Conservation (phyloP, 169 alveolate genomes). For the Cystoisospora suis region DNA sequence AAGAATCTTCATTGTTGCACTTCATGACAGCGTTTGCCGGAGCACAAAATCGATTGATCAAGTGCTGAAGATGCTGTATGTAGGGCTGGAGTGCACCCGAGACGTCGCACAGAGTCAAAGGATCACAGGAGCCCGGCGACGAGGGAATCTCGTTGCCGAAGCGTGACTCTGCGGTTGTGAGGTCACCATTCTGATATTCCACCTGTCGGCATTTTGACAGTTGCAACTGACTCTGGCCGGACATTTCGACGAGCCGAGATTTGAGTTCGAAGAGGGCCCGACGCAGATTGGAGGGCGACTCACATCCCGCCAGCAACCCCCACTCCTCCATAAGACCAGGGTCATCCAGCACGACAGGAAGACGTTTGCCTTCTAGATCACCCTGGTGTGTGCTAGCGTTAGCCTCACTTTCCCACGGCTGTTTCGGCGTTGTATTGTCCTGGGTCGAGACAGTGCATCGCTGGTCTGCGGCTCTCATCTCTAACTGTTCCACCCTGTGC, state of each 20-base stretch:
- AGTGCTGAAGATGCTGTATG: background rate
- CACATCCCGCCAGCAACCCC: background rate
- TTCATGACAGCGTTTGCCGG: background rate
- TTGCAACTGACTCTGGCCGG: no score
- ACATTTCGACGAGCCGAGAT: background rate
- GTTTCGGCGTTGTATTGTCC: no score
- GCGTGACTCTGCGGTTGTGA: background rate
- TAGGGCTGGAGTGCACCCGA: background rate
- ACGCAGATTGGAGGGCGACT: conserved; percentile 7
- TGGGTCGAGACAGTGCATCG: no score
- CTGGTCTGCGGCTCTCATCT: no score
- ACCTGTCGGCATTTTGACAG: no score
- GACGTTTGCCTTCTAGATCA: background rate
- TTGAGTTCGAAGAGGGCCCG: conserved; percentile 35
- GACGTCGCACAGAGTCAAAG: background rate
- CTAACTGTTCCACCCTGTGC: no score
- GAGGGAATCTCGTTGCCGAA: background rate
- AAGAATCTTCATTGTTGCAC: background rate
- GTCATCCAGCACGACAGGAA: background rate
- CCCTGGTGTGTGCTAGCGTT: no score
- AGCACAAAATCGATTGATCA: conserved; percentile 19
- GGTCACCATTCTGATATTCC: no score
- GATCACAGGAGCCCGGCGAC: background rate
- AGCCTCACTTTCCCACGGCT: no score
- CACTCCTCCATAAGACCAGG: background rate